phyloP scores from a whole-genome alignment of 2,329 filamentous ascomycete species.

The Leptographium wingfieldii region DNA sequence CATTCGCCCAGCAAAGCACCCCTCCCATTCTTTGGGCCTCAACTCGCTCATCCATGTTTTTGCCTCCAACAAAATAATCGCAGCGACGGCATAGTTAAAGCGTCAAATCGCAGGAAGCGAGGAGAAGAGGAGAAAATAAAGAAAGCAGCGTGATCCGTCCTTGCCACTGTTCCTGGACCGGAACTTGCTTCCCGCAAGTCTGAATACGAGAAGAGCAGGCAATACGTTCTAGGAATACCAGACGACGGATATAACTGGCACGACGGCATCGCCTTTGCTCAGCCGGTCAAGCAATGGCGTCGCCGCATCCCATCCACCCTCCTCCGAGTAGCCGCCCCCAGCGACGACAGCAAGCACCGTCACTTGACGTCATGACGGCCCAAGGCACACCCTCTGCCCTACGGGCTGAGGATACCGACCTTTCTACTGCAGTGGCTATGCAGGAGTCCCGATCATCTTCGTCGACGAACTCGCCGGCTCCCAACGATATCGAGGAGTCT shows the following conservation, averaged over 20 bases:
- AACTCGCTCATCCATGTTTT: not conserved
- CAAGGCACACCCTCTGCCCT: conserved; percentile 11
- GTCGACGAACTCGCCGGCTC: conserved; percentile 61
- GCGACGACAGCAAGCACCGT: conserved; percentile 10
- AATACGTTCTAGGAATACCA: not conserved
- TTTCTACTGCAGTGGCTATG: conserved; percentile 8
- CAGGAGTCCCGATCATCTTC: conserved; percentile 49
- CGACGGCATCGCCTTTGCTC: not conserved
- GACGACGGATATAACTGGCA: not conserved
- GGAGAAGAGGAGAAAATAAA: not conserved
- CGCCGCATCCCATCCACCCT: not conserved
- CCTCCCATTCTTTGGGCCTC: not conserved
- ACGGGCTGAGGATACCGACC: conserved; percentile 19
- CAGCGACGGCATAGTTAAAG: not conserved
- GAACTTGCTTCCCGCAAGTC: not conserved
- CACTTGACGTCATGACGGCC: conserved; percentile 13
- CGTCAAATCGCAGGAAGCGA: not conserved
- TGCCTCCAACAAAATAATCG: not conserved
- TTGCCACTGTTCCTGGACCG: not conserved
- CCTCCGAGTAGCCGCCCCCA: not conserved
- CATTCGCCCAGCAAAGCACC: not conserved
- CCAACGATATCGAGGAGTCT: conserved; percentile 77
- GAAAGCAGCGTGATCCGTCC: not conserved
- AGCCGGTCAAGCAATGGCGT: conserved; percentile 3
- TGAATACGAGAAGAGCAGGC: not conserved